phyloP scores from a whole-genome alignment of 768 basidiomycete species.

The Mycena latifolia region DNA sequence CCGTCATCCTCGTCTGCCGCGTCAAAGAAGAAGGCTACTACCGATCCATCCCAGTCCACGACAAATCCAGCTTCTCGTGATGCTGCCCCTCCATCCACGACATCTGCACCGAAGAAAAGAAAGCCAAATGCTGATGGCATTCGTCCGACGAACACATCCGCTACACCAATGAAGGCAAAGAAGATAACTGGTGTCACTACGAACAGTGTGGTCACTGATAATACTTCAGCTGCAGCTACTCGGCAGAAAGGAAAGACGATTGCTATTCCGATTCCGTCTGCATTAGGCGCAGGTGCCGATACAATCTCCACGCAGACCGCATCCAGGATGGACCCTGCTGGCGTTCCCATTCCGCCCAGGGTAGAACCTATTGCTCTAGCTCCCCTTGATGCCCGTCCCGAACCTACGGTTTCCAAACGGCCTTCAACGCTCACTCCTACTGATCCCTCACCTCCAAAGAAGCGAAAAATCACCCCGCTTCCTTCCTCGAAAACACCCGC shows the following conservation, averaged over 20 bases:
- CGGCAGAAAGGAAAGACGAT: no score
- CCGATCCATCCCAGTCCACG: neutral
- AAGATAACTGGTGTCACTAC: neutral
- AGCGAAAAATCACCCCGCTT: neutral
- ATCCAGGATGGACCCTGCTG: neutral
- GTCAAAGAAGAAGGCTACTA: conserved; percentile 3
- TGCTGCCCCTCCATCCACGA: neutral
- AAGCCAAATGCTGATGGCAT: conserved; percentile 2
- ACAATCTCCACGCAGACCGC: neutral
- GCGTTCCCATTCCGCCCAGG: neutral
- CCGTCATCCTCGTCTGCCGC: neutral
- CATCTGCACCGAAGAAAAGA: conserved; percentile 7
- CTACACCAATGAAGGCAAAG: neutral
- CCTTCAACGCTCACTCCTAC: neutral
- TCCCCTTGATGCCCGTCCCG: neutral
- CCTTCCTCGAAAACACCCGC: neutral
- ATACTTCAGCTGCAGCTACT: no score
- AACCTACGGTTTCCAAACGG: neutral
- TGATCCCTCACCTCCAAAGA: neutral
- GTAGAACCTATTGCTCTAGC: neutral
- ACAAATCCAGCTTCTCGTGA: conserved; percentile 65
- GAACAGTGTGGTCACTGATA: neutral
- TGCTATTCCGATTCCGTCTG: no score
- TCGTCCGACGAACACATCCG: neutral
- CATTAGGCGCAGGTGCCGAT: neutral